Evolutionary conservation across 2,329 filamentous ascomycete genomes (phyloP), one percentile per base, ranked within the genome.

Genomic region (Monilinia fructigena): DNA sequence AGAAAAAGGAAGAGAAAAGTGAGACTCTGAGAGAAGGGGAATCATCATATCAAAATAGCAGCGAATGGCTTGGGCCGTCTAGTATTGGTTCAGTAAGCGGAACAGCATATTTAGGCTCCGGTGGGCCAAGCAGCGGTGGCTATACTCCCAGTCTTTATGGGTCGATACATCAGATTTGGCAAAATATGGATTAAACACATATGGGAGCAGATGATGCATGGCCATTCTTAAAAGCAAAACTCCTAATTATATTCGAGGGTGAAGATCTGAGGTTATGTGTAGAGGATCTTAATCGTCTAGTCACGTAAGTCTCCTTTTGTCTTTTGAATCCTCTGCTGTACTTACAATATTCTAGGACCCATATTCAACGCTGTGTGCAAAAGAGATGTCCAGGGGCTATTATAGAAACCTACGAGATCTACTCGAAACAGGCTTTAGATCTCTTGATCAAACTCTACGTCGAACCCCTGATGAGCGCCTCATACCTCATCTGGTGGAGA

Each of bases 401-500:
- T 67, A 80, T 94, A 14, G 91, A 94, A 70, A 95, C 72, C 78
- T 95, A 11, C 83, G 88, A 60, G 90, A 94, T 71, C 82, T 95
- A 4, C 80, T 95, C 2, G 79, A 83, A n/a, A 90, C 91, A 0
- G 95, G 95, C 1, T 99, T 98, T 75, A 83, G 85, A 40, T 93
- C 90, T 2, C 82, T 99, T 2, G 94, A 97, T 72, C 90, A 93
- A 70, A 93, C 91, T 0, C 80, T 98, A 23, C 86, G 89, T 60
- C 86, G 86, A 55, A 88, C 92, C 0, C 84, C 92, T 0, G 94
- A 98, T 74, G 93, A 97, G 68, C 86, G 89, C 45, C 85, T 98
- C n/a, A 92, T 98, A 28, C 91, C 92, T 0, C 88, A 92, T 66
- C 82, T 99, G 0, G 94, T 97, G 2, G 92, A 97, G 75, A 88